A percentile compares a stretch with the other conserved stretches of the same genome.
Conservation (phyloP, 2,329 filamentous ascomycete genomes). For the Aspergillus quadricinctus region DNA sequence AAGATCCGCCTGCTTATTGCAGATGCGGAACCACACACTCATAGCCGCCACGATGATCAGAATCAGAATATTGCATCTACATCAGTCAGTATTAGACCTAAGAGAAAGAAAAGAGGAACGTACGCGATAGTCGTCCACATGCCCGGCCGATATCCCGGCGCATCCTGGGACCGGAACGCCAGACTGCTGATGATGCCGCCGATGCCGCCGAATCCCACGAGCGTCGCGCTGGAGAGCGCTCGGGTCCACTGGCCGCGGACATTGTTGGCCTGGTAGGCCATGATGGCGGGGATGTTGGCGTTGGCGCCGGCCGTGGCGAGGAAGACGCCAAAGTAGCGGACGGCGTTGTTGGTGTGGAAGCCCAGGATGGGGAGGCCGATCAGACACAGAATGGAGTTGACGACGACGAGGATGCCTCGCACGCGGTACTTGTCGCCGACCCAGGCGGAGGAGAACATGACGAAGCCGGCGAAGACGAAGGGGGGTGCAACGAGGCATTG, state of each 20-base stretch:
- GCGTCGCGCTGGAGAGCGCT: constrained; percentile 69
- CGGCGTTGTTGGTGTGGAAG: constrained; percentile 53
- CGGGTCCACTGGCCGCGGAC: constrained; percentile 86
- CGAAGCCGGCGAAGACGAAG: constrained; percentile 60
- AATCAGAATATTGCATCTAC: constrained; percentile 32
- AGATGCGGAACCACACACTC: constrained; percentile 30
- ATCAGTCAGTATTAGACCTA: constrained; percentile 4
- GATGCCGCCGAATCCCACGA: constrained; percentile 72
- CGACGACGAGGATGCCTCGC: constrained; percentile 62
- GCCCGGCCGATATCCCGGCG: constrained; percentile 31
- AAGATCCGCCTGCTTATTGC: constrained; percentile 31
- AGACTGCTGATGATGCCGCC: constrained; percentile 74
- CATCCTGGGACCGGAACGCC: constrained; percentile 57
- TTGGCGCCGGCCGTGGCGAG: constrained; percentile 70
- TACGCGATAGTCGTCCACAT: constrained; percentile 30
- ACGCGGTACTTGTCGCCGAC: constrained; percentile 62
- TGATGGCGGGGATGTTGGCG: constrained; percentile 67
- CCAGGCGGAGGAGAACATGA: constrained; percentile 59
- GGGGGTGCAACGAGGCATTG: constrained; percentile 71
- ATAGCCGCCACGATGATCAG: constrained; percentile 24
- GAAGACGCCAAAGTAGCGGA: constrained; percentile 73
- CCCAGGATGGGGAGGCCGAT: constrained; percentile 71
- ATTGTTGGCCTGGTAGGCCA: constrained; percentile 84
- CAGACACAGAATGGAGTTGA: constrained; percentile 63
- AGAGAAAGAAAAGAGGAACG: constrained; percentile 7